Conservation (phyloP, 1,139 yeast species). For the Pichia sp. region DNA sequence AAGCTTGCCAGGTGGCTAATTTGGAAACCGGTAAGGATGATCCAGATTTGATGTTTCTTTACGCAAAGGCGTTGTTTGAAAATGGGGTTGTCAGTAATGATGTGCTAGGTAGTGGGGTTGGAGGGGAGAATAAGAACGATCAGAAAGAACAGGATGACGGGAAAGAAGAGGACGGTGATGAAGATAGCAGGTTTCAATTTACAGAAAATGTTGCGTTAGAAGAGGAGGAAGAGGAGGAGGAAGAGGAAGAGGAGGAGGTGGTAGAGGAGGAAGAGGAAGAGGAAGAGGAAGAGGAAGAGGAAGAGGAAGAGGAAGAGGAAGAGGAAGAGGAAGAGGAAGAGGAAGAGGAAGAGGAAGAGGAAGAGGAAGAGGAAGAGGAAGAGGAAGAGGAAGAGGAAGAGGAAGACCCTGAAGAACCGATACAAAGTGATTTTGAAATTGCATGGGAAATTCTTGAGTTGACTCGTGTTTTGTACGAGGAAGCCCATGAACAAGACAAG, state of each 20-base stretch:
- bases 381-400: constrained; percentile 32
- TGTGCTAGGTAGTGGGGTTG: constrained; percentile 50
- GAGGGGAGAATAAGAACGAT: constrained; percentile 22
- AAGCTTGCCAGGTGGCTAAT: constrained; percentile 59
- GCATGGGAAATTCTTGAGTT: constrained; percentile 86
- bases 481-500: constrained; percentile 25
- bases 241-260: too few species aligned
- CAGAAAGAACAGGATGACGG: constrained; percentile 15
- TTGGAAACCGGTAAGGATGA: constrained; percentile 52
- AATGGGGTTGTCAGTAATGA: constrained; percentile 71
- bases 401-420: constrained; percentile 36
- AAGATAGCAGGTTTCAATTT: constrained; percentile 16
- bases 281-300: constrained; percentile 33
- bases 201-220: constrained; percentile 5
- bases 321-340: constrained; percentile 34
- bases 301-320: constrained; percentile 31
- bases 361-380: constrained; percentile 34
- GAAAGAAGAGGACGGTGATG: constrained; percentile 20
- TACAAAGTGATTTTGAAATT: constrained; percentile 69
- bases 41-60: constrained; percentile 64
- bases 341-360: constrained; percentile 39
- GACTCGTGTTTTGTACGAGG: constrained; percentile 45
- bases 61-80: constrained; percentile 77
- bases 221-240: constrained; percentile 19
- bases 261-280: constrained; percentile 48